Conservation (phyloP, 345 rosid species). For the Acer negundo region DNA sequence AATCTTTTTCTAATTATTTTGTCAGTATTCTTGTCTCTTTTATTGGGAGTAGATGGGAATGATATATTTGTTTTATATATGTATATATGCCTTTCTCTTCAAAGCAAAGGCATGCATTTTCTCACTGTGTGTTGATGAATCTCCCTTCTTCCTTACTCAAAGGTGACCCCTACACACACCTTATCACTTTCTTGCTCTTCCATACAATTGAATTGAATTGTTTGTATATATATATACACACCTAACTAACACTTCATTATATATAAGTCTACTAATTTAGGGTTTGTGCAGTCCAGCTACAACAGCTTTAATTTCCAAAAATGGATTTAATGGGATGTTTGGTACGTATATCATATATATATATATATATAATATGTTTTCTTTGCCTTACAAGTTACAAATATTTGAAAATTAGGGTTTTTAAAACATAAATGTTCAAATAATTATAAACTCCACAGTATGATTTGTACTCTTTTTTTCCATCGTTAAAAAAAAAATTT, state of each 20-base stretch:
- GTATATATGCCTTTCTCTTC: slow-evolving; percentile 38
- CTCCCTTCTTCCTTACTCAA: slow-evolving; percentile 51
- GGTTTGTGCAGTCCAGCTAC: slow-evolving; percentile 15
- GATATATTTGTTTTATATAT: slow-evolving; percentile 16
- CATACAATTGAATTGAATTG: slow-evolving; percentile 15
- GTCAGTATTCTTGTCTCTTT: slow-evolving; percentile 7
- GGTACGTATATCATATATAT: background rate
- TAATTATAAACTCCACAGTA: no score
- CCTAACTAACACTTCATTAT: slow-evolving; percentile 27
- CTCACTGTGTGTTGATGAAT: slow-evolving; percentile 16
- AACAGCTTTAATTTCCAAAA: background rate
- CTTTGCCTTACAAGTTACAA: no score
- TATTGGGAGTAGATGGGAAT: slow-evolving; percentile 23
- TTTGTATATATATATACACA: background rate
- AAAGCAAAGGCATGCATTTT: slow-evolving; percentile 43
- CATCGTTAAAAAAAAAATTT: background rate
- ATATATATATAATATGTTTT: no score
- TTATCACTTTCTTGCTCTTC: slow-evolving; percentile 24
- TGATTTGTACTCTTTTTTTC: background rate
- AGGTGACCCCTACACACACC: slow-evolving; percentile 12
- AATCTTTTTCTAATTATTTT: slow-evolving; percentile 12
- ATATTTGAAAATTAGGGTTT: background rate
- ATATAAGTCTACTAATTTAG: slow-evolving; percentile 3
- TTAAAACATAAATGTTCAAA: background rate
- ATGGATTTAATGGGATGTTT: background rate